Conservation (phyloP, 208 protist genomes). For the Acanthamoeba royreba region DNA sequence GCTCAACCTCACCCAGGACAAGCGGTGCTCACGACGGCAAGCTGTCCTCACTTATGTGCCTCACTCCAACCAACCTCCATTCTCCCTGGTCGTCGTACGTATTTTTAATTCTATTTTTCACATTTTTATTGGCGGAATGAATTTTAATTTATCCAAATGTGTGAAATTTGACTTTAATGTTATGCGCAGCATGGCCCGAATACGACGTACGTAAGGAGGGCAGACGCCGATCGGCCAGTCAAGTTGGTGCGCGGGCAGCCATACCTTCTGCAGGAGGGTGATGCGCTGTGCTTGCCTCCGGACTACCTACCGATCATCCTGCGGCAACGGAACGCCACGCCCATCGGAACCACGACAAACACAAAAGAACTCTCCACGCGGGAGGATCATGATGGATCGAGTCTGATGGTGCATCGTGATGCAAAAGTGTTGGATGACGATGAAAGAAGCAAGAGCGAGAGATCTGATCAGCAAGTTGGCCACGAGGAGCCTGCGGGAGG, state of each 20-base stretch:
- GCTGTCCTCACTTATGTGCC: not conserved
- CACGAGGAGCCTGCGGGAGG: no score
- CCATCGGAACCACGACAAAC: not conserved
- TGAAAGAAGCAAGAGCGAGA: no score
- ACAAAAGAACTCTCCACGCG: no score
- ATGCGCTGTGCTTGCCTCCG: not conserved
- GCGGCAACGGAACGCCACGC: not conserved
- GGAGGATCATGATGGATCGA: no score
- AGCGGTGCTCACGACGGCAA: not conserved
- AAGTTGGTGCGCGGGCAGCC: not conserved
- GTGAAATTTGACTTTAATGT: not conserved
- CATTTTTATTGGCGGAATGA: not conserved
- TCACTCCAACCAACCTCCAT: not conserved
- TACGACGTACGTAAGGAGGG: not conserved
- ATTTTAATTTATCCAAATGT: not conserved
- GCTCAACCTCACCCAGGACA: not conserved
- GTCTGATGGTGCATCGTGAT: no score
- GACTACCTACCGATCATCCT: not conserved
- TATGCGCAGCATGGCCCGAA: not conserved
- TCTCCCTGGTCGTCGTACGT: not conserved
- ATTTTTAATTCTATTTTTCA: not conserved
- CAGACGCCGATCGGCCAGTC: not conserved
- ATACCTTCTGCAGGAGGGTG: not conserved
- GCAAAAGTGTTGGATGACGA: no score
- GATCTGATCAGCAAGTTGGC: no score